These are phyloP conservation scores for Gaertneriomyces sp. DNA, from an alignment of 192 early-diverging fungal genomes.

Conservation along the genomic window DNA sequence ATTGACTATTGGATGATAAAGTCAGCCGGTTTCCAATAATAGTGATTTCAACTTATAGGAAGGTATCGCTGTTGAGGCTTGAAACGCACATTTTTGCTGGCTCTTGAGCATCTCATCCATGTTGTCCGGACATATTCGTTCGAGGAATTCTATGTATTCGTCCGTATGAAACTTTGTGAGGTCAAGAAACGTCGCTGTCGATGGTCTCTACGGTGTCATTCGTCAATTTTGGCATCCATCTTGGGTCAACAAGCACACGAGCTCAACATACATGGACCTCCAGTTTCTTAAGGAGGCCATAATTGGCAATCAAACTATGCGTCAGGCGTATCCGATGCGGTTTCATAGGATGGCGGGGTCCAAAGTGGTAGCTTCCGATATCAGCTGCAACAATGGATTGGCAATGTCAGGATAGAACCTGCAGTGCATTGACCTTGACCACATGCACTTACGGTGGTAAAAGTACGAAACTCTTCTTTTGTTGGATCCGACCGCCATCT, in stretches of 20 bases:
- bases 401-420: not conserved
- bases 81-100: slow-evolving; percentile 48
- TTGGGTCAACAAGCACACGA: not conserved
- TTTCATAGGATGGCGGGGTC: slow-evolving; percentile 57
- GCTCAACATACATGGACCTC: slow-evolving; percentile 45
- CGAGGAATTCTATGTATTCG: slow-evolving; percentile 95
- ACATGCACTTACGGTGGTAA: slow-evolving; percentile 40
- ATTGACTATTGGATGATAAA: slow-evolving; percentile 55
- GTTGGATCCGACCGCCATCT: not conserved
- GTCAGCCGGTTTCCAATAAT: not conserved
- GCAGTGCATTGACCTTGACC: not conserved
- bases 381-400: slow-evolving; percentile 32
- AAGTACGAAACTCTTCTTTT: slow-evolving; percentile 44
- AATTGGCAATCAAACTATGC: slow-evolving; percentile 89
- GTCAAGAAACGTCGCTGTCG: slow-evolving; percentile 80
- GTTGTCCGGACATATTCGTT: slow-evolving; percentile 58
- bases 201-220: slow-evolving; percentile 58
- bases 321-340: slow-evolving; percentile 92
- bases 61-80: slow-evolving; percentile 28
- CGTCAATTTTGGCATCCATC: not conserved
- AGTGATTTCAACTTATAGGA: not conserved
- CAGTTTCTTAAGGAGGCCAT: slow-evolving; percentile 88
- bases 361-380: slow-evolving; percentile 55
- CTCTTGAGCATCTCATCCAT: slow-evolving; percentile 45
- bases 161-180: slow-evolving; percentile 92